Base-by-base conservation (phyloP, 345 rosid species). In the Eucalyptus cloeziana region DNA sequence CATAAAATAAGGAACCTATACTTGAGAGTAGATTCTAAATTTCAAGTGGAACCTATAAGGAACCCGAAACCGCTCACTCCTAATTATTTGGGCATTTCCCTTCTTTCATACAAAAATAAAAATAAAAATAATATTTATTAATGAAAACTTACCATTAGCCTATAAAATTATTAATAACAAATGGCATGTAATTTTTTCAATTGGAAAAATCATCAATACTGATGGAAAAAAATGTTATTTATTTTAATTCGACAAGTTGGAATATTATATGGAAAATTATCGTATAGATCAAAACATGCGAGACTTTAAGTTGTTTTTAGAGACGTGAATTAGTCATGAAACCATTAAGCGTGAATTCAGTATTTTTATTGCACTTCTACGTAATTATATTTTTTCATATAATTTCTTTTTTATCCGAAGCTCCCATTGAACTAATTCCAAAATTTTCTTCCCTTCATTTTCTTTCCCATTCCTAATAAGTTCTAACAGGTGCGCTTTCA, bases 261-360 rank as follows among this genome's bases (percentile, higher is more conserved):
- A 51, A 30, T 62, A 4, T 1, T 62, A 62, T 62, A 30, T 30
- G 33, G n/a, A 3, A 62, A 62, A 62, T 62, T 62, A 30, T 2
- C 2, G 8, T 6, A 7, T 62, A 13, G n/a, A 62, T 30, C 1
- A 4, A 62, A 62, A 27, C 0, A 0, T 5, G 16, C 30, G 0
- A 62, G 8, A 30, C 1, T 4, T 13, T 13, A 2, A 27, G 31
- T 30, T 62, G 31, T 12, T 62, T 60, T 62, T 30, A 62, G 16
- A 25, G 69, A 62, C 3, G 33, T 62, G 33, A 27, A 27, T 60
- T 11, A 60, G 8, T 30, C 8, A 13, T 27, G 69, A 30, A 62
- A 62, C 69, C 33, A 6, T 62, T 0, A 14, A 4, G 71, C 2
- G 33, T 13, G 33, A 15, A 62, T 13, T 62, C 0, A 15, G 9